These are phyloP conservation scores for Rosa chinensis DNA, from an alignment of 306 rosid species.

Conservation along the genomic window DNA sequence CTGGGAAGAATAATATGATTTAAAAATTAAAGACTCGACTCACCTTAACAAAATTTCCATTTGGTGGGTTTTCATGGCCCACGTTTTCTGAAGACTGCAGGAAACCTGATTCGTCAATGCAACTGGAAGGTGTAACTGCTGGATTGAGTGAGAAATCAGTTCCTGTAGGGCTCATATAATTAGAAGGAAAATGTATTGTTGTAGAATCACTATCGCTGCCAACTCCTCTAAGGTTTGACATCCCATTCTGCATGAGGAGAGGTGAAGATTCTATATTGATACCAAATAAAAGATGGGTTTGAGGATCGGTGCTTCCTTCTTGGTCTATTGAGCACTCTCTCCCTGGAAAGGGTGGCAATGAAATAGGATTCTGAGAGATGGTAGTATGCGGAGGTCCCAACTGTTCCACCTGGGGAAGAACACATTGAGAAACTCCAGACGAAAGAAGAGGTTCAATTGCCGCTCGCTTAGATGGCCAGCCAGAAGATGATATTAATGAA, in stretches of 20 bases:
- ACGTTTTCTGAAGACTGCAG: constrained; percentile 59
- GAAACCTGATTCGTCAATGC: constrained; percentile 69
- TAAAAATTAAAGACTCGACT: constrained; percentile 10
- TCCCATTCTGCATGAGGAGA: constrained; percentile 78
- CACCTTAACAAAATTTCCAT: constrained; percentile 89
- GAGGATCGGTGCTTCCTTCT: constrained; percentile 78
- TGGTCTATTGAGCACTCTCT: constrained; percentile 86
- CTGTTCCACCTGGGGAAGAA: constrained; percentile 68
- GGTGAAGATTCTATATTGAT: constrained; percentile 86
- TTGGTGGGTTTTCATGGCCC: constrained; percentile 61
- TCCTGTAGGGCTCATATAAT: constrained; percentile 61
- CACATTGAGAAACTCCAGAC: constrained; percentile 67
- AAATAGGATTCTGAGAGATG: constrained; percentile 52
- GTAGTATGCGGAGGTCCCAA: constrained; percentile 58
- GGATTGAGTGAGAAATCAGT: constrained; percentile 58
- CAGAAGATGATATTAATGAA: constrained; percentile 56
- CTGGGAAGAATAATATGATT: not conserved
- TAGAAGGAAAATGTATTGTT: constrained; percentile 60
- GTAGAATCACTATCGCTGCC: constrained; percentile 50
- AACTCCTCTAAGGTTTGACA: constrained; percentile 68
- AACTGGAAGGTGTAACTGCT: constrained; percentile 54
- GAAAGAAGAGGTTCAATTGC: constrained; percentile 81
- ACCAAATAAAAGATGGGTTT: constrained; percentile 84
- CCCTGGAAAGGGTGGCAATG: constrained; percentile 96
- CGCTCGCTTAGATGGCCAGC: constrained; percentile 82